Evolutionary conservation across 2,329 filamentous ascomycete species (phyloP).

Genomic region (Xylariaceae sp.): DNA sequence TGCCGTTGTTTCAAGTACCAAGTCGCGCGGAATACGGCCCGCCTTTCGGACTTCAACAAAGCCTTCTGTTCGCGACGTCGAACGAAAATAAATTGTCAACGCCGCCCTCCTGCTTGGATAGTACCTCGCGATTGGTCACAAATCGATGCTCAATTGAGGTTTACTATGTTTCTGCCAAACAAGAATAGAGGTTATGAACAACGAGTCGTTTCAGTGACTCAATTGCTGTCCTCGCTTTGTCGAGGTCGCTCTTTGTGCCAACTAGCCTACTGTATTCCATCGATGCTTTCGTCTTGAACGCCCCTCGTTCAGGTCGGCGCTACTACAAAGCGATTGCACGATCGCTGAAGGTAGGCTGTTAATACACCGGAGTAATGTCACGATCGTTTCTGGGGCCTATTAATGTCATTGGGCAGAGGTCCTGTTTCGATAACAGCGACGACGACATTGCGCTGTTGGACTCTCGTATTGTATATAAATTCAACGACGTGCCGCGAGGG

Average conservation of each 20-base stretch:
- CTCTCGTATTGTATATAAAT: neutral
- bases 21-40: too few relatives aligned
- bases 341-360: neutral
- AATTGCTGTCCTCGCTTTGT: conserved; percentile 12
- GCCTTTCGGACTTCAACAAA: too few relatives aligned
- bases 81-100: neutral
- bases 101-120: neutral
- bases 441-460: neutral
- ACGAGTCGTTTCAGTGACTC: conserved; percentile 1
- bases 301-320: neutral
- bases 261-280: neutral
- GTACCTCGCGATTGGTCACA: too few relatives aligned
- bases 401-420: neutral
- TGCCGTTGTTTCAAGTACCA: too few relatives aligned
- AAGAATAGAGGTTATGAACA: neutral
- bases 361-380: neutral
- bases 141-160: neutral
- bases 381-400: neutral
- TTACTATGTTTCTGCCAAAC: neutral
- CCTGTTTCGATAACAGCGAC: neutral
- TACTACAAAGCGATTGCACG: conserved; percentile 10
- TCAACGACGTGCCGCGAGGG: neutral
- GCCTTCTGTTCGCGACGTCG: too few relatives aligned
- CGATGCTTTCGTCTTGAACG: conserved; percentile 17
- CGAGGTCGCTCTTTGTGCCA: conserved; percentile 6